phyloP scores from a whole-genome alignment of 1,284 basidiomycete genomes.

The Puccinia coronata region DNA sequence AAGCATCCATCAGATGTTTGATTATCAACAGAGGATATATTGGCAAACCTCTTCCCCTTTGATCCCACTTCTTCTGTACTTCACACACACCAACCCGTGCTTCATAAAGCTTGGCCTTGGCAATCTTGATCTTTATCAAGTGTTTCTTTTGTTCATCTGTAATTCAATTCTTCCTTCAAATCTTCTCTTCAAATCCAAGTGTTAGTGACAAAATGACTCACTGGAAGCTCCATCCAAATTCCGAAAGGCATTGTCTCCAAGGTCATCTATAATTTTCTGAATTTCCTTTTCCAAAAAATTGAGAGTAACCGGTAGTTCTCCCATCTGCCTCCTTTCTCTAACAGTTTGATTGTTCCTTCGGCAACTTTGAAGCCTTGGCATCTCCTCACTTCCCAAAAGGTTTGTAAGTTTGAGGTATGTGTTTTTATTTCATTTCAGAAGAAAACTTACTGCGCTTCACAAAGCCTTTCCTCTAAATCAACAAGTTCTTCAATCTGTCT shows the following conservation, averaged over 20 bases:
- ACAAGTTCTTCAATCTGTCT: not conserved
- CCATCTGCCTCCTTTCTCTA: not conserved
- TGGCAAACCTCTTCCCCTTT: not conserved
- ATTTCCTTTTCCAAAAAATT: not conserved
- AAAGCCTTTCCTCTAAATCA: not conserved
- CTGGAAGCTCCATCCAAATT: not conserved
- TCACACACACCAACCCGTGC: not conserved
- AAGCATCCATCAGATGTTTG: not conserved
- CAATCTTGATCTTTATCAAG: not conserved
- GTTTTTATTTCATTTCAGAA: not conserved
- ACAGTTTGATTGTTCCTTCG: not conserved
- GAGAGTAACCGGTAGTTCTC: not conserved
- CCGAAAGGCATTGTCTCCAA: not conserved
- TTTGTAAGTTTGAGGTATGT: no score
- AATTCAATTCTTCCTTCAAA: not conserved
- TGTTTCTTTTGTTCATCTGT: not conserved
- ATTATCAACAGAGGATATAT: no score
- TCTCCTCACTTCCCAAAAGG: not conserved
- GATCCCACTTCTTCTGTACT: not conserved
- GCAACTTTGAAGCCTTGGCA: not conserved
- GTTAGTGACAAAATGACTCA: not conserved
- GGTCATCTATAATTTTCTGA: not conserved
- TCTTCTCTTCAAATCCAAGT: not conserved
- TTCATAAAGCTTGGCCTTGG: conserved; percentile 24
- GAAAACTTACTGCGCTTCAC: conserved; percentile 2